Conservation (phyloP, 2,329 filamentous ascomycete species). For the Cryphonectria nitschkei region DNA sequence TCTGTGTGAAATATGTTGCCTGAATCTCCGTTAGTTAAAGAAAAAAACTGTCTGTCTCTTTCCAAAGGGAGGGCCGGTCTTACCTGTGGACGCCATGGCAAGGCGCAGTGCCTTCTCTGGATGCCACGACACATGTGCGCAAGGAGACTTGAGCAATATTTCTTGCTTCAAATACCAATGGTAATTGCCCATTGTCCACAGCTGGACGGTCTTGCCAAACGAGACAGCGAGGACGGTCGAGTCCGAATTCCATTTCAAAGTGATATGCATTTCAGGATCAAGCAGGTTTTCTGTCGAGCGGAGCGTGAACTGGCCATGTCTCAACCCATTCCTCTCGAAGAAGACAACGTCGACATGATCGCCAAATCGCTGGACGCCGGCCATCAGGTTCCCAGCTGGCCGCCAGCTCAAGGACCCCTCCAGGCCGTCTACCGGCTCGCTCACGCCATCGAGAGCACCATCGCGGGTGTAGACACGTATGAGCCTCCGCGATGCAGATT, state of each 20-base stretch:
- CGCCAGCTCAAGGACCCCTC: slow-evolving; percentile 89
- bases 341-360: slow-evolving; percentile 83
- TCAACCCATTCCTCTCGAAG: slow-evolving; percentile 94
- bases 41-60: neutral
- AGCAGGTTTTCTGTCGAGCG: slow-evolving; percentile 64
- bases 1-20: slow-evolving; percentile 62
- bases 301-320: slow-evolving; percentile 93
- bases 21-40: slow-evolving; percentile 29
- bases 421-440: slow-evolving; percentile 91
- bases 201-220: slow-evolving; percentile 74
- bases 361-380: slow-evolving; percentile 75
- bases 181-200: slow-evolving; percentile 98
- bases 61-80: slow-evolving; percentile 29
- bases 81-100: slow-evolving; percentile 56
- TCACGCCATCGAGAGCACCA: slow-evolving; percentile 87
- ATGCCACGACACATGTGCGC: slow-evolving; percentile 69
- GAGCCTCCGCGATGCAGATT: slow-evolving; percentile 70
- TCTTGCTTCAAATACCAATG: slow-evolving; percentile 98
- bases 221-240: slow-evolving; percentile 88
- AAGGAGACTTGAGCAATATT: slow-evolving; percentile 51
- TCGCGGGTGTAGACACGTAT: slow-evolving; percentile 91
- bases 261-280: slow-evolving; percentile 60
- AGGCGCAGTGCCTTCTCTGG: slow-evolving; percentile 79
- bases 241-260: slow-evolving; percentile 85
- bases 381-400: slow-evolving; percentile 86